Conservation (phyloP, 2,329 filamentous ascomycete species). For the Waltergamsia citrina region DNA sequence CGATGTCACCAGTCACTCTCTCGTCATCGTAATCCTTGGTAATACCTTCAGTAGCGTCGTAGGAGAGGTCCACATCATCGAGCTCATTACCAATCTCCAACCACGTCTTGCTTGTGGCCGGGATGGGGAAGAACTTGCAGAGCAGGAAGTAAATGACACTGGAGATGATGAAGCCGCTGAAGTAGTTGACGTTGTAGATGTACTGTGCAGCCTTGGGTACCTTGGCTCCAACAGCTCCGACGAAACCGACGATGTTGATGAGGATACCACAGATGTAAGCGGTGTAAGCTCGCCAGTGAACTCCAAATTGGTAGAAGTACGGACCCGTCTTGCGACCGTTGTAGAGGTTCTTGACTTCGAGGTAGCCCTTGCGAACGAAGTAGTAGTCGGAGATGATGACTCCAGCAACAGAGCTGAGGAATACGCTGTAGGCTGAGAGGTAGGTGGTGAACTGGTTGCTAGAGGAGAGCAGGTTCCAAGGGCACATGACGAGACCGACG, state of each 20-base stretch:
- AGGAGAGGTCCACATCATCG: constrained; percentile 39
- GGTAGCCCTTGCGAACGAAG: constrained; percentile 70
- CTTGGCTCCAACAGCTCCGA: constrained; percentile 60
- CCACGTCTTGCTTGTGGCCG: constrained; percentile 67
- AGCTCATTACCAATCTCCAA: constrained; percentile 63
- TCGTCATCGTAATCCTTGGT: constrained; percentile 4
- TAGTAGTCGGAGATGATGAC: constrained; percentile 89
- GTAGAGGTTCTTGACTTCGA: constrained; percentile 73
- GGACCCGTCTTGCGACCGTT: constrained; percentile 54
- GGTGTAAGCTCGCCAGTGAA: constrained; percentile 76
- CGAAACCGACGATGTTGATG: constrained; percentile 88
- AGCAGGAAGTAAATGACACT: constrained; percentile 58
- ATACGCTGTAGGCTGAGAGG: constrained; percentile 84
- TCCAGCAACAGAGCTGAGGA: constrained; percentile 88
- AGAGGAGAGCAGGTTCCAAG: constrained; percentile 66
- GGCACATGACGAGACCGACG: constrained; percentile 77
- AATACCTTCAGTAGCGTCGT: constrained; percentile 19
- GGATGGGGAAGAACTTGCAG: constrained; percentile 61
- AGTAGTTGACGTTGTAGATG: constrained; percentile 88
- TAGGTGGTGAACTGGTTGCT: constrained; percentile 87
- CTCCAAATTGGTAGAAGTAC: constrained; percentile 66
- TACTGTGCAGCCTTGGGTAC: constrained; percentile 76
- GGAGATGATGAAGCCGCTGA: constrained; percentile 70
- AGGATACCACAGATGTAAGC: constrained; percentile 78
- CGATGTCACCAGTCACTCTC: constrained; percentile 4